These are phyloP conservation scores for Talaromyces pinophilus DNA, from an alignment of 2,329 filamentous ascomycete genomes.

Conservation along the genomic window DNA sequence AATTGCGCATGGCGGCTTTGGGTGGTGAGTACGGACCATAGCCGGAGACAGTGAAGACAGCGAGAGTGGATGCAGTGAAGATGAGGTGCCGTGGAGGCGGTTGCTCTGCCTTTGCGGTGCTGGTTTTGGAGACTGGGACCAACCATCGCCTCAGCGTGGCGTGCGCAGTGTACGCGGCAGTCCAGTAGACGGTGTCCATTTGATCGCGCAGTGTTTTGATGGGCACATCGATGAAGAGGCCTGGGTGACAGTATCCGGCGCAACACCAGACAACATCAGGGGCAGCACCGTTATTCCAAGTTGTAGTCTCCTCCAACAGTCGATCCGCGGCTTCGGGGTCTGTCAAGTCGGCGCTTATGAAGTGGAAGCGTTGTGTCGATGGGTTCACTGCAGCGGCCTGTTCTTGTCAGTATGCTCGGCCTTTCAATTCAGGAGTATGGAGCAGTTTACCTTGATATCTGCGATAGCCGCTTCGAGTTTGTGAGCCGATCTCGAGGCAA, in stretches of 20 bases:
- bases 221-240: slow-evolving; percentile 74
- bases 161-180: slow-evolving; percentile 81
- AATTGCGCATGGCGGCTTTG: slow-evolving; percentile 79
- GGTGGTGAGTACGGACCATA: slow-evolving; percentile 81
- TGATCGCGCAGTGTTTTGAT: slow-evolving; percentile 68
- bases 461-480: slow-evolving; percentile 73
- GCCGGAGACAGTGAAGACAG: slow-evolving; percentile 75
- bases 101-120: slow-evolving; percentile 26
- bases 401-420: slow-evolving; percentile 20
- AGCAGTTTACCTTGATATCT: slow-evolving; percentile 60
- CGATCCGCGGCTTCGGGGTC: slow-evolving; percentile 66
- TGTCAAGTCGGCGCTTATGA: slow-evolving; percentile 80
- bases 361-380: slow-evolving; percentile 73
- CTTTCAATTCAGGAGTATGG: neutral
- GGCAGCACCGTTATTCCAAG: slow-evolving; percentile 72
- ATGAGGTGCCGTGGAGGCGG: slow-evolving; percentile 69
- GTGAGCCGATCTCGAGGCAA: slow-evolving; percentile 73
- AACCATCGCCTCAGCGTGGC: slow-evolving; percentile 77
- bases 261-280: slow-evolving; percentile 92
- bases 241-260: slow-evolving; percentile 72
- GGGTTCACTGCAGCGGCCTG: slow-evolving; percentile 67
- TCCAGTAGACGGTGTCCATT: slow-evolving; percentile 94
- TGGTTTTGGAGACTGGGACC: slow-evolving; percentile 38
- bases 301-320: slow-evolving; percentile 69
- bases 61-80: slow-evolving; percentile 77